Percentiles rank a stretch among this genome's conserved stretches.
phyloP scores from a whole-genome alignment of 768 basidiomycete species.

The Hypholoma sublateritium region DNA sequence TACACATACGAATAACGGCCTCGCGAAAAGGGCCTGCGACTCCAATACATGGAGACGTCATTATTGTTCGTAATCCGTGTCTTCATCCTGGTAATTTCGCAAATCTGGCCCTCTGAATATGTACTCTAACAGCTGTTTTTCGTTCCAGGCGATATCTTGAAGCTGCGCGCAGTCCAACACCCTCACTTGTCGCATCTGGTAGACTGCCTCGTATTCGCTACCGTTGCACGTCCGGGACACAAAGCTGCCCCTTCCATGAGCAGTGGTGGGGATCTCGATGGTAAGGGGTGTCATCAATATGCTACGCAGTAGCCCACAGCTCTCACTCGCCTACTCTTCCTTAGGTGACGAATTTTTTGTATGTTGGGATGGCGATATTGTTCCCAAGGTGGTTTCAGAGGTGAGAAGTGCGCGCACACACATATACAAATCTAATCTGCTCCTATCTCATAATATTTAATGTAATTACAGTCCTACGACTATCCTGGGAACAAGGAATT shows the following conservation, averaged over 20 bases:
- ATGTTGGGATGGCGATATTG: conserved; percentile 66
- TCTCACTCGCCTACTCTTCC: neutral
- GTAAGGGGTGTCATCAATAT: conserved; percentile 19
- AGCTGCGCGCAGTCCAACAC: conserved; percentile 57
- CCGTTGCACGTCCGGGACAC: conserved; percentile 53
- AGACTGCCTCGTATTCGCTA: conserved; percentile 69
- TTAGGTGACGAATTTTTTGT: conserved; percentile 67
- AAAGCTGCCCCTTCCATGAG: conserved; percentile 70
- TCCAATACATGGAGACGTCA: conserved; percentile 57
- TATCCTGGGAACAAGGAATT: conserved; percentile 65
- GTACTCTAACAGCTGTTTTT: neutral
- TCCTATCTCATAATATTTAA: neutral
- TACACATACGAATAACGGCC: conserved; percentile 58
- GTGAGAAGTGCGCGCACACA: conserved; percentile 26
- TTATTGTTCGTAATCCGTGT: conserved; percentile 69
- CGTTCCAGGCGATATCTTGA: conserved; percentile 57
- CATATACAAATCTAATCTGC: neutral
- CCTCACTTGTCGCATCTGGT: conserved; percentile 53
- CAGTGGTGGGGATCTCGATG: conserved; percentile 67
- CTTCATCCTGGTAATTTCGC: conserved; percentile 54
- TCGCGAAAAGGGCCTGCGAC: conserved; percentile 53
- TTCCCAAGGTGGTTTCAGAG: conserved; percentile 54
- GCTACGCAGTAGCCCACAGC: neutral
- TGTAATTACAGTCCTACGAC: conserved; percentile 51
- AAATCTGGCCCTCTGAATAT: neutral